Evolutionary conservation across 2,329 filamentous ascomycete species (phyloP), one percentile per base, ranked within the genome.

Genomic region (Penicillium vulpinum): DNA sequence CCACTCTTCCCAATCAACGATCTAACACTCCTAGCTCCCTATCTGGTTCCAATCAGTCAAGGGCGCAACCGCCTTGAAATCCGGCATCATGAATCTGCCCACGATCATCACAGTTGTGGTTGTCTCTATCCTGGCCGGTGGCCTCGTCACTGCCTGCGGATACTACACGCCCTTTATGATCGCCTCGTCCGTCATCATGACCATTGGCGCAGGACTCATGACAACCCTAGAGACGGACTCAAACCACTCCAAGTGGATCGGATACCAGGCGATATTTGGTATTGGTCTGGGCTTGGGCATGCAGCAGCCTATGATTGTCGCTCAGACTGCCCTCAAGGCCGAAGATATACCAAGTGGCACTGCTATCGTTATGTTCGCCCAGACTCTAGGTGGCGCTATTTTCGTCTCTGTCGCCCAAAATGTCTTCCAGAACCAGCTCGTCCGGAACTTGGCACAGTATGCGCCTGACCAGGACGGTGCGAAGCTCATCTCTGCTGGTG

Each of bases 1-100:
- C 15, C 7, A 24, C 2, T 13, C 11, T 4, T 28, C 4, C 31
- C 8, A 18, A 16, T 4, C 8, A 10, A 18, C 26, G 11, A 43
- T 31, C 52, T 49, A 31, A 54, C 24, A 21, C 4, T 8, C 15
- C 4, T 35, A 72, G 69, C 70, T 82, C 3, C 80, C 80, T 0
- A 72, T 77, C 40, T 77, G 74, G 73, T 77, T 77, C 62, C 75
- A 77, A 48, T 71, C 73, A 13, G 69, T 77, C 64, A 75, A 75
- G 50, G 65, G 63, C 35, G 69, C 64, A 4, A 63, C 64, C 2
- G 68, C 74, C 8, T 67, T 70, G 33, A 70, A 69, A 40, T 76
- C 74, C 0, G 75, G 74, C 13, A 70, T 77, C 49, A 74, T 74
- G 70, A 71, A 69, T 31, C 62, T 77, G 2, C 73, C 75, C 5